These are phyloP conservation scores for Citrus australasica DNA, from an alignment of 345 rosid species.

Conservation along the genomic window DNA sequence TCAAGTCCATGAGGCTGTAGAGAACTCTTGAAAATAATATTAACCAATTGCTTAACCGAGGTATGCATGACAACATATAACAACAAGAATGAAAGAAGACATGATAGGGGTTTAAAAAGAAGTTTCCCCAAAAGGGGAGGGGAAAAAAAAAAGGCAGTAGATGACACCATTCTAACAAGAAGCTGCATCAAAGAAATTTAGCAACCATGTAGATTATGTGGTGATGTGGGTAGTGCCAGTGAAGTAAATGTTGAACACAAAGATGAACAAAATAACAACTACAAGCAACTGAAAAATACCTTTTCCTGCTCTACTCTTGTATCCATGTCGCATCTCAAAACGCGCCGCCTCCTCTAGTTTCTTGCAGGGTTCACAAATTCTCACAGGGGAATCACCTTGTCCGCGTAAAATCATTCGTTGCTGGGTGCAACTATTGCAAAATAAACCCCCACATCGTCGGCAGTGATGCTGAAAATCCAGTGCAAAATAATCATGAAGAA, in stretches of 20 bases:
- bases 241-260: neutral
- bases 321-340: constrained; percentile 75
- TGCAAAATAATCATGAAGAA: constrained; percentile 3
- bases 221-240: neutral
- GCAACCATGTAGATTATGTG: neutral
- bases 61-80: neutral
- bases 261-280: neutral
- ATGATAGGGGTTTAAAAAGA: neutral
- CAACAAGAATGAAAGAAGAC: neutral
- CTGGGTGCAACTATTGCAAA: constrained; percentile 73
- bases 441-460: constrained; percentile 91
- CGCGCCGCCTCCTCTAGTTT: constrained; percentile 87
- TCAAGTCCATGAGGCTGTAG: neutral
- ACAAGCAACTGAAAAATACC: constrained; percentile 34
- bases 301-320: constrained; percentile 50
- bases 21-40: neutral
- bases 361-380: constrained; percentile 92
- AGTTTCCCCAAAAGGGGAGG: neutral
- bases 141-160: neutral
- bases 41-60: neutral
- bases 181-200: neutral
- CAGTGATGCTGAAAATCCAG: constrained; percentile 76
- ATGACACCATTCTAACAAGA: neutral
- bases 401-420: constrained; percentile 81
- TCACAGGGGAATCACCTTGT: constrained; percentile 88